These are phyloP conservation scores for Plasmodium gaboni DNA, from an alignment of 169 alveolate species.

Conservation along the genomic window DNA sequence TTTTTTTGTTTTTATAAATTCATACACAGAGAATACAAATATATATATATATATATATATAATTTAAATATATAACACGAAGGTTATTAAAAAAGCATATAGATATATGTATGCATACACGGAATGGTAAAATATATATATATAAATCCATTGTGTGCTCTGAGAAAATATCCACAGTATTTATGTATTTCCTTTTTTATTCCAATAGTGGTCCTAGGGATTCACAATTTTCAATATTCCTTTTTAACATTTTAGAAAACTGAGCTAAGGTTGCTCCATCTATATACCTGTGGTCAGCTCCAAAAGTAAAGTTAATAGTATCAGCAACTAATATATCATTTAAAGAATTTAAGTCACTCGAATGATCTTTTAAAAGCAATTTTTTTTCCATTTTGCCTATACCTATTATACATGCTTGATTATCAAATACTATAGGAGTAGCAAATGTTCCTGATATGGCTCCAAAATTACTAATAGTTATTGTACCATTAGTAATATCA, in stretches of 20 bases:
- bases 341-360: constrained; percentile 42
- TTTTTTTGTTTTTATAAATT: neutral
- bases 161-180: too few relatives aligned
- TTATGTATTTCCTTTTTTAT: neutral
- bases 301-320: constrained; percentile 48
- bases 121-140: neutral
- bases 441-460: constrained; percentile 95
- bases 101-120: neutral
- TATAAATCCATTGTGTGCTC: neutral
- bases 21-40: neutral
- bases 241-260: constrained; percentile 62
- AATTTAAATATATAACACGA: neutral
- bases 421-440: constrained; percentile 93
- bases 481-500: constrained; percentile 94
- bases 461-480: constrained; percentile 94
- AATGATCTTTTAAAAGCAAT: constrained; percentile 77
- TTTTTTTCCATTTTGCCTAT: constrained; percentile 80
- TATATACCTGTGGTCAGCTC: constrained; percentile 95
- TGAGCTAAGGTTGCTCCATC: constrained; percentile 95
- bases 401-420: constrained; percentile 94
- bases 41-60: too few relatives aligned
- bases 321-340: constrained; percentile 43
- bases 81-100: neutral
- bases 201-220: constrained; percentile 29
- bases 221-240: constrained; percentile 14